Base-by-base conservation (phyloP, 163 green algal species). In the Chlorella variabilis region DNA sequence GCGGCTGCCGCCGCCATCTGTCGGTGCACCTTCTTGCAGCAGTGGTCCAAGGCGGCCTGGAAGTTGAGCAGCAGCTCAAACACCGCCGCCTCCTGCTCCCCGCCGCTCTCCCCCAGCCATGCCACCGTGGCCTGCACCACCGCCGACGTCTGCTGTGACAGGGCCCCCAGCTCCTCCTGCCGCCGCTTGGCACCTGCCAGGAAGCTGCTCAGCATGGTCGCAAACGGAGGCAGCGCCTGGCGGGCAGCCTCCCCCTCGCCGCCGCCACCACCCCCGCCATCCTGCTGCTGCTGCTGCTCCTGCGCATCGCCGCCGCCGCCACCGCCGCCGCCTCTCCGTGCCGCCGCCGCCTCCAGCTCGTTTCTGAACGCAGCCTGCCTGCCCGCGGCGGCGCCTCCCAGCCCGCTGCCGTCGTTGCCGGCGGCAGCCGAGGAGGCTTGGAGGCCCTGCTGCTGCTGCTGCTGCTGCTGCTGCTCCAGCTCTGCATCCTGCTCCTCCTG, bases 61-160 rank as follows among this genome's bases (percentile, higher is more conserved):
- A 86, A 86, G 38, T 25, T 41, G 36, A 77, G 70, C 21, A 89
- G 54, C 38, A 83, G 33, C 80, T 85, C 41, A n/a, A 86, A 83
- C 3, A 80, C 56, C 21, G 75, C 23, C 6, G 36, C 20, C 34
- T 86, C 84, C 0, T n/a, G 18, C 27, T 86, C 66, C 3, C 20
- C 45, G 25, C 23, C 36, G 2, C 13, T 42, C 33, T 83, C 84
- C 3, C 84, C 84, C 80, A 89, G 74, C 80, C 80, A 89, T 0
- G 34, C 54, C 9, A 84, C 41, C 0, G 68, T 77, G 6, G 17
- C 58, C 20, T 51, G 29, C 11, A 80, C 61, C 38, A 48, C 78
- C 20, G 67, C 54, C n/a, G 82, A 49, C 21, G 73, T 86, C 33
- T 68, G 34, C 33, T 66, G 9, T 18, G 39, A 45, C 2, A 31